Conservation (phyloP, 78 protist genomes). For the Dictyostelium brefeldianum region DNA sequence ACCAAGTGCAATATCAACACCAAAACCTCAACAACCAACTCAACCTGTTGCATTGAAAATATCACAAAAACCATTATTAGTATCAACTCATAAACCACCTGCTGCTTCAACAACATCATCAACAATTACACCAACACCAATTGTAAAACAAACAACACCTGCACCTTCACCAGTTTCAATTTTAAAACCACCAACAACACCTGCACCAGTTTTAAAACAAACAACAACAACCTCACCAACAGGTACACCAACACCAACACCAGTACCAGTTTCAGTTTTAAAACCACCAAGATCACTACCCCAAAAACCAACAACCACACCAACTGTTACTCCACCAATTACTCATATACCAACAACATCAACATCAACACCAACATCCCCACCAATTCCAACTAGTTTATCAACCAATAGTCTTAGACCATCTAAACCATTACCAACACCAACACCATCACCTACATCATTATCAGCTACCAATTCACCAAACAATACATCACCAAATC, state of each 20-base stretch:
- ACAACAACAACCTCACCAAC: not conserved
- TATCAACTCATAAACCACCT: not conserved
- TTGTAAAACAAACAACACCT: not conserved
- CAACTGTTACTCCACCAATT: not conserved
- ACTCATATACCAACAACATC: not conserved
- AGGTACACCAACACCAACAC: not conserved
- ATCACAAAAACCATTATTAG: not conserved
- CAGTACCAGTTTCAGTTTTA: not conserved
- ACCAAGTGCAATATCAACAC: not conserved
- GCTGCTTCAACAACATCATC: not conserved
- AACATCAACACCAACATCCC: not conserved
- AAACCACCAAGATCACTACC: conserved; percentile 19
- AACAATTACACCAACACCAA: not conserved
- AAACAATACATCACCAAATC: not conserved
- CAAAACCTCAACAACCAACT: not conserved
- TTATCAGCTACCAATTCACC: not conserved
- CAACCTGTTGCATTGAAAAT: not conserved
- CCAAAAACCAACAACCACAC: not conserved
- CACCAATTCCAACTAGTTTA: conserved; percentile 1
- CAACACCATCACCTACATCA: conserved; percentile 4
- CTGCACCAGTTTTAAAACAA: not conserved
- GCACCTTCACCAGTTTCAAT: not conserved
- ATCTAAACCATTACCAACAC: conserved; percentile 18
- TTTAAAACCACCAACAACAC: not conserved
- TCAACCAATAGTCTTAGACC: not conserved